A percentile compares a stretch with the other conserved stretches of the same genome.
These are phyloP conservation scores for Pythium aquatile DNA, from an alignment of 352 stramenopile species.

Conservation along the genomic window DNA sequence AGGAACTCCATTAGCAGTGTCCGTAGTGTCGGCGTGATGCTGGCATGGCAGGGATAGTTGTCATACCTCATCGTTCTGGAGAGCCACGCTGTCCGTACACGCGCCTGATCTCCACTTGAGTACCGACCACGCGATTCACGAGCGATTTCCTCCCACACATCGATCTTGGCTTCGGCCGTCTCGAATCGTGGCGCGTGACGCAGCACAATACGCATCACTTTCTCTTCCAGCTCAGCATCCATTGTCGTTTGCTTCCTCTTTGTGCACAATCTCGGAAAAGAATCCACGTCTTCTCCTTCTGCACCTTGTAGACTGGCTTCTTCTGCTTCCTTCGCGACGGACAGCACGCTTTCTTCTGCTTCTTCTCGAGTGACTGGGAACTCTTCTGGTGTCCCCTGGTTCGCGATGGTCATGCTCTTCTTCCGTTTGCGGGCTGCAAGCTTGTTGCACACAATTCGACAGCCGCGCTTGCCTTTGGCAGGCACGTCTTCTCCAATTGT, in stretches of 20 bases:
- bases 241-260: background rate
- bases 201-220: background rate
- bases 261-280: background rate
- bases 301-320: too few species aligned
- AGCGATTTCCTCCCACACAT: slow-evolving; percentile 7
- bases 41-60: background rate
- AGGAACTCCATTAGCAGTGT: background rate
- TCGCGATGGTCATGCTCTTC: background rate
- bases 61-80: background rate
- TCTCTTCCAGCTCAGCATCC: background rate
- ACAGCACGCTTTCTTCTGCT: too few species aligned
- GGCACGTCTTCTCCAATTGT: too few species aligned
- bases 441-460: too few species aligned
- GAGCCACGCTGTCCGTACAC: background rate
- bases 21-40: background rate
- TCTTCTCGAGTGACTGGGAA: too few species aligned
- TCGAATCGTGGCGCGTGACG: background rate
- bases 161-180: background rate
- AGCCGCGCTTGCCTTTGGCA: too few species aligned
- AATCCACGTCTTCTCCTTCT: too few species aligned
- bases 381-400: background rate
- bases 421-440: too few species aligned
- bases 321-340: too few species aligned
- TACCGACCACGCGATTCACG: background rate
- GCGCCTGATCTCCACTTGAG: background rate